Base-by-base conservation (phyloP, 2,329 filamentous ascomycete species). In the Phyllosticta paracitricarpa region DNA sequence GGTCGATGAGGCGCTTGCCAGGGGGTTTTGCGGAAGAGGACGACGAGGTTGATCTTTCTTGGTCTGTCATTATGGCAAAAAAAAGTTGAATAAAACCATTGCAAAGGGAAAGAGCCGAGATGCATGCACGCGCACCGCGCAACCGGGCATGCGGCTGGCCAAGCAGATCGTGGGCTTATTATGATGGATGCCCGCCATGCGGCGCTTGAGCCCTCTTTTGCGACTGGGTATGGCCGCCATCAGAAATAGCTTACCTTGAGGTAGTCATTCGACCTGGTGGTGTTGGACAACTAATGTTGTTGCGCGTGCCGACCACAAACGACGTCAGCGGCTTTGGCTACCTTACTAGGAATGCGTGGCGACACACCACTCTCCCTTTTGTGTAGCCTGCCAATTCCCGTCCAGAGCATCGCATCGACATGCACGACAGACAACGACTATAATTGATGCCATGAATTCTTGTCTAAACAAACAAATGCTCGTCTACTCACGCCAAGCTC, bases 1-100 rank as follows among this genome's bases (percentile, higher is more conserved):
- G 67, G 63, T 74, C 73, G 62, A 73, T 72, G 67, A 72, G 71
- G 63, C 70, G 68, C 56, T 68, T 64, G 30, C 72, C 69, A 8
- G 51, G 35, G 53, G 24, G 25, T 10, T 53, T 26, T 33, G 35
- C 30, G 51, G 17, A 40, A 19, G 12, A n/a, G 19, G 53, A 33
- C 4, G 22, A 6, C 4, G 22, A 6, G 22, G 52, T 4, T 51
- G 52, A 48, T 48, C 40, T 48, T 48, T 17, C 40, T 48, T 48
- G 40, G 40, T 48, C 40, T 14, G 40, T 48, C 40, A 48, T 48
- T 48, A 48, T 48, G 14, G 40, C 40, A 3, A 48, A 48, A 3
- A 48, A 19, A 48, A 48, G 40, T n/a, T 48, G 40, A 48, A 48
- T 48, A 48, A 48, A 22, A 48, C 4, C 14, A 17, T n/a, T 6